Conservation (phyloP, 2,329 filamentous ascomycete species). For the Eutypella sp. region DNA sequence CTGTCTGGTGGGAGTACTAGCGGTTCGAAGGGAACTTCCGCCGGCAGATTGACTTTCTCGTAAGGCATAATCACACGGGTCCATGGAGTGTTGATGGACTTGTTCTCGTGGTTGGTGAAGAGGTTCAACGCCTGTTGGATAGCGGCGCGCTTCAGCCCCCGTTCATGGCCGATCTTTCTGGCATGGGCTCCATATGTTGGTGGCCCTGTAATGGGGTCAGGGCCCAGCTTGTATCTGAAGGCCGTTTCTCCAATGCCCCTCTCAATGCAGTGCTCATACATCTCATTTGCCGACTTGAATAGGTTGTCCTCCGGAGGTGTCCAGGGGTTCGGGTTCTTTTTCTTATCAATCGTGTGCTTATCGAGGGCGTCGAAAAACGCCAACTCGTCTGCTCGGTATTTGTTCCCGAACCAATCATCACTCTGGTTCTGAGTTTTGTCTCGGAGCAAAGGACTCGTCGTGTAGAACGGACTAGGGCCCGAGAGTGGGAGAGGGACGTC, state of each 20-base stretch:
- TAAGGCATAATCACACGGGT: conserved; percentile 33
- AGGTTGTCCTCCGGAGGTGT: conserved; percentile 21
- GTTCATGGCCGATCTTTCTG: conserved; percentile 7
- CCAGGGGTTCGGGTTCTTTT: neutral
- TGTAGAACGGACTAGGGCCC: neutral
- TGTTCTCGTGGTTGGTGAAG: conserved; percentile 34
- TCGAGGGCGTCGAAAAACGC: conserved; percentile 3
- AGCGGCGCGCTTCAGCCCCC: conserved; percentile 40
- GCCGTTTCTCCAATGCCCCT: conserved; percentile 17
- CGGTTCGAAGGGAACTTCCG: conserved; percentile 16
- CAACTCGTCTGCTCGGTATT: conserved; percentile 6
- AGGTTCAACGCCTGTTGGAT: conserved; percentile 38
- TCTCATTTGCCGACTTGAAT: conserved; percentile 22
- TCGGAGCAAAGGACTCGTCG: neutral
- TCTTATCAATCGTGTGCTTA: no score
- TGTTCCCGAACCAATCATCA: conserved; percentile 1
- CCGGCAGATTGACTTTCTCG: conserved; percentile 17
- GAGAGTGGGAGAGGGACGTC: conserved; percentile 1
- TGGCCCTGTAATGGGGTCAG: neutral
- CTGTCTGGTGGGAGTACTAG: conserved; percentile 10
- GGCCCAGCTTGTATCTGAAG: neutral
- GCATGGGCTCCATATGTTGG: neutral
- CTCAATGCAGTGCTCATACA: conserved; percentile 30
- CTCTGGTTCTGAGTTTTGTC: conserved; percentile 2
- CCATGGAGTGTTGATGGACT: conserved; percentile 30